Evolutionary conservation across 495 filamentous ascomycete species (phyloP).

Genomic region (Penicillium roqueforti): DNA sequence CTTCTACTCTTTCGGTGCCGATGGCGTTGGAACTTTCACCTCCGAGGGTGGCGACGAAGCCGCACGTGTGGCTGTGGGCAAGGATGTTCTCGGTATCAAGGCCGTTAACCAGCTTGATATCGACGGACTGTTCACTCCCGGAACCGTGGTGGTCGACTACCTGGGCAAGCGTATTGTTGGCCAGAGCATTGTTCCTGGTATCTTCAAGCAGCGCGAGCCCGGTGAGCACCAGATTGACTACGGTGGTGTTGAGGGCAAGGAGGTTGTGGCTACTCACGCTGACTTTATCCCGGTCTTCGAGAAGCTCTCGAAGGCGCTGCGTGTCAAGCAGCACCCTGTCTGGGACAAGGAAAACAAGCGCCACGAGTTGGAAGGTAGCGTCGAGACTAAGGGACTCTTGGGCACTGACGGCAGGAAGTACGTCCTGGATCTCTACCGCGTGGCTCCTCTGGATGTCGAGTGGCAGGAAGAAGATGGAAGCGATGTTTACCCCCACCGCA

Average conservation of each 20-base stretch:
- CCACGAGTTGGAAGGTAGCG: constrained; percentile 89
- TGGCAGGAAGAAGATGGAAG: constrained; percentile 79
- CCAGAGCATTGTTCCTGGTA: constrained; percentile 97
- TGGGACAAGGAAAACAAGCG: constrained; percentile 95
- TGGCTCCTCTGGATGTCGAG: constrained; percentile 83
- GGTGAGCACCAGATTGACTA: constrained; percentile 99
- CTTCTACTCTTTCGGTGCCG: constrained; percentile 97
- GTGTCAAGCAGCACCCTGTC: constrained; percentile 90
- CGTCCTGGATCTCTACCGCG: constrained; percentile 91
- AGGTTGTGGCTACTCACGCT: constrained; percentile 85
- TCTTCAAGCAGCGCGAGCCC: constrained; percentile 97
- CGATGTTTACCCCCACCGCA: constrained; percentile 81
- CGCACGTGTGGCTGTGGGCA: constrained; percentile 91
- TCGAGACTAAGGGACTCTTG: constrained; percentile 95
- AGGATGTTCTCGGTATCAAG: constrained; percentile 91
- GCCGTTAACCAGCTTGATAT: constrained; percentile 97
- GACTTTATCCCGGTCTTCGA: constrained; percentile 80
- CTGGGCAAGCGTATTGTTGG: constrained; percentile 95
- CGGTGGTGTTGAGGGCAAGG: constrained; percentile 95
- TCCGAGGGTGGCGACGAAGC: constrained; percentile 96
- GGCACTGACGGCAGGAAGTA: constrained; percentile 98
- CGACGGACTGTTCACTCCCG: constrained; percentile 86
- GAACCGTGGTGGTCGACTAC: constrained; percentile 96
- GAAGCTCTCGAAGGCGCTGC: constrained; percentile 80
- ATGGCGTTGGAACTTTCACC: constrained; percentile 95